phyloP scores from a whole-genome alignment of 352 stramenopile species.

The Phytophthora aleatoria region DNA sequence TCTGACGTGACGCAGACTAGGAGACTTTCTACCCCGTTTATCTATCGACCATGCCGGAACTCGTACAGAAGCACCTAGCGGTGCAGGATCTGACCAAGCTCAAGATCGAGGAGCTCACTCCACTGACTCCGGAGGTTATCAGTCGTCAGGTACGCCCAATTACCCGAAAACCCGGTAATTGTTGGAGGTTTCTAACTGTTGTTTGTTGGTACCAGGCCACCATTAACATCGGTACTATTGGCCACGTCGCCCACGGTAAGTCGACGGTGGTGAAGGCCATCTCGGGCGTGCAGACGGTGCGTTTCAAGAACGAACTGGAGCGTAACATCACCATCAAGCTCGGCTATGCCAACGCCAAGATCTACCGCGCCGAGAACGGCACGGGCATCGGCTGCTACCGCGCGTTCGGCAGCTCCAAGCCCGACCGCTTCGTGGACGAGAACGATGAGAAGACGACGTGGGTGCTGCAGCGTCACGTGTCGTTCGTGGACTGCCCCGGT shows the following conservation, averaged over 20 bases:
- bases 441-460: slow-evolving; percentile 90
- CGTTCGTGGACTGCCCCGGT: slow-evolving; percentile 99
- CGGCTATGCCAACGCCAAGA: slow-evolving; percentile 99
- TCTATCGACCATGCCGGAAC: slow-evolving; percentile 55
- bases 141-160: slow-evolving; percentile 66
- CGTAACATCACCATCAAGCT: slow-evolving; percentile 99
- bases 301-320: slow-evolving; percentile 99
- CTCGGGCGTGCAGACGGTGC: slow-evolving; percentile 98
- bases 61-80: slow-evolving; percentile 77
- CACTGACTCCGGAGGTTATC: slow-evolving; percentile 98
- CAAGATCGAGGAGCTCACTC: slow-evolving; percentile 96
- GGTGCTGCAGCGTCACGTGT: slow-evolving; percentile 96
- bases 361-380: slow-evolving; percentile 94
- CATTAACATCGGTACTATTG: slow-evolving; percentile 99
- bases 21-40: background rate
- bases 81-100: slow-evolving; percentile 96
- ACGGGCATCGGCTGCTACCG: slow-evolving; percentile 88
- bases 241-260: slow-evolving; percentile 99
- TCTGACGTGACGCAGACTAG: background rate
- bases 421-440: slow-evolving; percentile 87
- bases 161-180: background rate
- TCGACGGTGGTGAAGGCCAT: slow-evolving; percentile 99
- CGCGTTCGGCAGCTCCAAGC: slow-evolving; percentile 88
- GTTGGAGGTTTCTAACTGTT: background rate
- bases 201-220: slow-evolving; percentile 77